Percentiles rank a stretch among this genome's conserved stretches.
These are phyloP conservation scores for Brassica napus DNA, from an alignment of 345 rosid species.

Conservation along the genomic window Da-Ae NC_063444.1:8600001-8600500, in stretches of 20 bases:
- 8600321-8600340: conserved; percentile 35
- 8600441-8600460: conserved; percentile 42
- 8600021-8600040: conserved; percentile 68
- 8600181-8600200: conserved; percentile 74
- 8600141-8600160: conserved; percentile 81
- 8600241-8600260: conserved; percentile 38
- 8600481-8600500: not conserved
- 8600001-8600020: conserved; percentile 66
- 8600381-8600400: conserved; percentile 37
- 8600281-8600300: conserved; percentile 55
- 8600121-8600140: conserved; percentile 79
- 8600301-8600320: conserved; percentile 50
- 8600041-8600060: conserved; percentile 57
- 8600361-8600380: conserved; percentile 29
- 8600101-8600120: conserved; percentile 56
- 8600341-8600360: conserved; percentile 3
- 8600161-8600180: conserved; percentile 69
- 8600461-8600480: conserved; percentile 25
- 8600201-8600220: conserved; percentile 48
- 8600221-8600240: conserved; percentile 48
- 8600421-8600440: conserved; percentile 39
- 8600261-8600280: conserved; percentile 55
- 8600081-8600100: conserved; percentile 76
- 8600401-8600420: conserved; percentile 26
- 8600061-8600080: conserved; percentile 66